Base-by-base conservation (phyloP, 805 yeast species). In the Cyberlindnera mrakii region DNA sequence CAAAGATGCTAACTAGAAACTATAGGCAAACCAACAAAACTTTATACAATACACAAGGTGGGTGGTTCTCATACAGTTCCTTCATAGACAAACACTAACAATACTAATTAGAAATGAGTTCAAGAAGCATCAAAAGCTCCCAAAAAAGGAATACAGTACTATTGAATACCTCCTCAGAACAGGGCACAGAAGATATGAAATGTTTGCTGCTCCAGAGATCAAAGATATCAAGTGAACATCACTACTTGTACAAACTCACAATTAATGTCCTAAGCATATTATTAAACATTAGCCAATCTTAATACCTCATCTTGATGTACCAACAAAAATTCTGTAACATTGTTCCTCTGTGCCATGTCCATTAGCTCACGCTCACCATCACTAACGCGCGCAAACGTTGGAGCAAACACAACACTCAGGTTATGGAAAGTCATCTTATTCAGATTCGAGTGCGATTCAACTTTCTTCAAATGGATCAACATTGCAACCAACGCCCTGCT, bases 371-470 rank as follows among this genome's bases (percentile, higher is more conserved):
- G 75, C 50, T 84, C 88, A 7, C 95, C 90, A 33, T 79, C 73
- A 46, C 72, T 66, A 54, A 88, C 96, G 38, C 96, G 73, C 0
- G 89, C 82, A 35, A 93, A 65, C 7, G 96, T 88, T 4, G 99
- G 98, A 1, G 96, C 96, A 70, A 93, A 93, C 7, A 91, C 96
- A 35, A 93, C 87, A 0, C 96, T 82, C 41, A 93, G 65, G 55
- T 93, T 89, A 62, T 80, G 80, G 53, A 75, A 69, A 34, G 76
- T 85, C 99, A 93, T 93, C 60, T 90, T 73, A 59, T 90, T 93
- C 35, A 64, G 58, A 11, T 62, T 62, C 36, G 77, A 70, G 58
- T 72, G 69, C 23, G 67, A 60, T 33, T 78, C 76, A 29, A 93
- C 82, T 43, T 67, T 63, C 37, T 70, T 64, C 50, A 93, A 68